phyloP scores from a whole-genome alignment of 1,284 basidiomycete genomes.

The Melanopsichium pennsylvanicum region DNA sequence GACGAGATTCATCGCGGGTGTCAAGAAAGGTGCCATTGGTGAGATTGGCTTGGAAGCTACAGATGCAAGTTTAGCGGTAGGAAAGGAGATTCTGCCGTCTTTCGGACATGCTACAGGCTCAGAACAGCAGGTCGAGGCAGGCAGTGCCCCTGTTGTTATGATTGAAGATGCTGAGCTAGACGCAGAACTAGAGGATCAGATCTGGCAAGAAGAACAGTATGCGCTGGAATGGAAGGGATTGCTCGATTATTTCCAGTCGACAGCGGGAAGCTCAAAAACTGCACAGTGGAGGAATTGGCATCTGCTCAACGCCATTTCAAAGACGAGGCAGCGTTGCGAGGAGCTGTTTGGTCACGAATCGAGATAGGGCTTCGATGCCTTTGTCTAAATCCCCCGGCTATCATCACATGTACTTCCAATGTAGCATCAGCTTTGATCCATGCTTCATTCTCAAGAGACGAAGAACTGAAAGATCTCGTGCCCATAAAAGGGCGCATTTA shows the following conservation, averaged over 20 bases:
- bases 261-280: slow-evolving; percentile 12
- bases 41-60: background rate
- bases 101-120: too few species aligned
- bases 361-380: too few species aligned
- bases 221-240: slow-evolving; percentile 11
- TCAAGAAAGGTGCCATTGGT: slow-evolving; percentile 13
- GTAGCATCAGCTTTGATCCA: background rate
- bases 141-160: too few species aligned
- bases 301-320: slow-evolving; percentile 19
- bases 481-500: slow-evolving; percentile 8
- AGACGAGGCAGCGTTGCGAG: slow-evolving; percentile 18
- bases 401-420: slow-evolving; percentile 4
- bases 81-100: too few species aligned
- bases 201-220: background rate
- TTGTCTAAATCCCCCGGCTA: background rate
- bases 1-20: slow-evolving; percentile 6
- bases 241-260: slow-evolving; percentile 19
- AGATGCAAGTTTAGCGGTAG: too few species aligned
- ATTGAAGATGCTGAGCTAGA: too few species aligned
- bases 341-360: slow-evolving; percentile 12
- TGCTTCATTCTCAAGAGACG: too few species aligned
- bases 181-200: slow-evolving; percentile 5
- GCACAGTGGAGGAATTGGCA: slow-evolving; percentile 37
- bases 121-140: slow-evolving; percentile 9
- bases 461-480: too few species aligned